phyloP scores from a whole-genome alignment of 2,329 filamentous ascomycete species.

The Xylariaceae sp. region DNA sequence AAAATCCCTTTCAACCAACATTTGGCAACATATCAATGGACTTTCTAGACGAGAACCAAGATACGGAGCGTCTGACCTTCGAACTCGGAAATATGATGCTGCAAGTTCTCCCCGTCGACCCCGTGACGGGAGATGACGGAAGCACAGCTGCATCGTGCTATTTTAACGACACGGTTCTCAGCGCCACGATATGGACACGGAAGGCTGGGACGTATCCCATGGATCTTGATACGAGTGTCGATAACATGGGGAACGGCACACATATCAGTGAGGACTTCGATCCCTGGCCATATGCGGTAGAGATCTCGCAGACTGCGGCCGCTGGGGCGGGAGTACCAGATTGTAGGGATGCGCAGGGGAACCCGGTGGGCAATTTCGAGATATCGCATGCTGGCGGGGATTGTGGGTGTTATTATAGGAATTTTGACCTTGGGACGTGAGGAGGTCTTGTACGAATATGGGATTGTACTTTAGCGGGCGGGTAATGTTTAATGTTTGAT shows the following conservation, averaged over 20 bases:
- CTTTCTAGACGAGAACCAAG: slow-evolving; percentile 29
- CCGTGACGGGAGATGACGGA: slow-evolving; percentile 31
- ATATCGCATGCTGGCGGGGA: slow-evolving; percentile 24
- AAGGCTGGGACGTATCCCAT: slow-evolving; percentile 30
- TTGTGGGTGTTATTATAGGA: slow-evolving; percentile 39
- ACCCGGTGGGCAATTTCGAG: slow-evolving; percentile 35
- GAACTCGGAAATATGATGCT: neutral
- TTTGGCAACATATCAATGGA: slow-evolving; percentile 38
- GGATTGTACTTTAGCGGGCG: too few species aligned
- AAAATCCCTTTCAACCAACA: slow-evolving; percentile 52
- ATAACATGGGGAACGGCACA: slow-evolving; percentile 3
- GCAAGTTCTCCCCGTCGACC: neutral
- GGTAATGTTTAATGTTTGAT: too few species aligned
- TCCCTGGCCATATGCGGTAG: slow-evolving; percentile 56
- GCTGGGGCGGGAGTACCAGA: slow-evolving; percentile 48
- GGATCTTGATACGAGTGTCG: slow-evolving; percentile 13
- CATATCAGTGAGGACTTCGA: slow-evolving; percentile 28
- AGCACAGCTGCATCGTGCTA: slow-evolving; percentile 53
- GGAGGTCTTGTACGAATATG: too few species aligned
- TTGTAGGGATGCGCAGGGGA: slow-evolving; percentile 44
- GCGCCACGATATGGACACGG: slow-evolving; percentile 58
- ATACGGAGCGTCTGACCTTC: slow-evolving; percentile 56
- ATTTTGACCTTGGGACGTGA: slow-evolving; percentile 22
- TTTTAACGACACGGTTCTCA: slow-evolving; percentile 53
- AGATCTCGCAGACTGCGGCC: slow-evolving; percentile 48